These are phyloP conservation scores for Aureobasidium pullulans DNA, from an alignment of 2,329 filamentous ascomycete species.

Conservation along the genomic window DNA sequence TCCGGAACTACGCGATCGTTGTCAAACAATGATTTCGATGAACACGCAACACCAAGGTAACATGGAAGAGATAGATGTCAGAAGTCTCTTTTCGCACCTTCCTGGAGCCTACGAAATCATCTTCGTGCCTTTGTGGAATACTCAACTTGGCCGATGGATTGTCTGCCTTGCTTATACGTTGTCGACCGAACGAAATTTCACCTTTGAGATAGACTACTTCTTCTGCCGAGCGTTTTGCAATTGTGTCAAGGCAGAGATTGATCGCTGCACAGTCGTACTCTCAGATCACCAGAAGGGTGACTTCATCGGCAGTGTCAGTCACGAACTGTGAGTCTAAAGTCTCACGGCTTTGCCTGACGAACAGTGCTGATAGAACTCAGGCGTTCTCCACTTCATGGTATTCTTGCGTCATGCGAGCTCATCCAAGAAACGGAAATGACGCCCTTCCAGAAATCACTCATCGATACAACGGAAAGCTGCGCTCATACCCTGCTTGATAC, in stretches of 20 bases:
- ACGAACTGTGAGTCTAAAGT: slow-evolving; percentile 32
- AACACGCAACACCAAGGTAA: neutral
- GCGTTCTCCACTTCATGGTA: slow-evolving; percentile 36
- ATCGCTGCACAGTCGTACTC: slow-evolving; percentile 28
- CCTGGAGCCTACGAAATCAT: slow-evolving; percentile 40
- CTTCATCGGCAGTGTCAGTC: slow-evolving; percentile 40
- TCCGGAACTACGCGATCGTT: neutral
- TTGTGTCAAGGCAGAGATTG: slow-evolving; percentile 32
- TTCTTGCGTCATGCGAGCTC: slow-evolving; percentile 40
- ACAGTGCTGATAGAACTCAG: neutral
- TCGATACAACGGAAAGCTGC: slow-evolving; percentile 39
- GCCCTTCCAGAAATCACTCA: slow-evolving; percentile 31
- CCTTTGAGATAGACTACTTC: slow-evolving; percentile 31
- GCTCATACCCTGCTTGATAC: slow-evolving; percentile 42
- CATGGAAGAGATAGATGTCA: slow-evolving; percentile 15
- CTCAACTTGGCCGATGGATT: slow-evolving; percentile 26
- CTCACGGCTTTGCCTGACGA: neutral
- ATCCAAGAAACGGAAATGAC: slow-evolving; percentile 34
- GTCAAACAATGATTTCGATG: neutral
- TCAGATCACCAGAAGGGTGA: slow-evolving; percentile 41
- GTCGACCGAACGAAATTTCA: slow-evolving; percentile 32
- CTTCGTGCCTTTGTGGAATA: slow-evolving; percentile 45
- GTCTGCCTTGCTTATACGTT: slow-evolving; percentile 36
- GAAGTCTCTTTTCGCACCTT: slow-evolving; percentile 29
- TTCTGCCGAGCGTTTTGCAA: slow-evolving; percentile 31